Conservation (phyloP, 2,329 filamentous ascomycete species). For the Trichoderma breve region DNA sequence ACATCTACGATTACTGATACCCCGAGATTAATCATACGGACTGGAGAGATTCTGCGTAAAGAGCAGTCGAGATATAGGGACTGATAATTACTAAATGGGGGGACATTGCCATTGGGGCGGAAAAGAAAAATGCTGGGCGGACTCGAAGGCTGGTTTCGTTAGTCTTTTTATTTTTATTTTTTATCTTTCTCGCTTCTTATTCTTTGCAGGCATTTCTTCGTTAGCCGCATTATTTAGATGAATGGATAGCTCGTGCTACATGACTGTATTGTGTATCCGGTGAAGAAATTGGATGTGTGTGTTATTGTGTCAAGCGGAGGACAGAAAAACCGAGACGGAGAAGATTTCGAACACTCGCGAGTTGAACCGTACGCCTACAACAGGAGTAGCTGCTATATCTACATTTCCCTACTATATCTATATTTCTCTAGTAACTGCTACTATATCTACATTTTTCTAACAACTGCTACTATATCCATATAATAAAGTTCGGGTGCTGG, state of each 20-base stretch:
- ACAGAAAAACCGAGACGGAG: no score
- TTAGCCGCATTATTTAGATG: slow-evolving; percentile 3
- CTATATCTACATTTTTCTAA: no score
- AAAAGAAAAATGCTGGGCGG: not conserved
- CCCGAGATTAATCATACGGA: slow-evolving; percentile 3
- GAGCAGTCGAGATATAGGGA: not conserved
- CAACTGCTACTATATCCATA: no score
- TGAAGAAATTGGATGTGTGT: not conserved
- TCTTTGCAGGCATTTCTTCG: not conserved
- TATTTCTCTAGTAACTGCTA: no score
- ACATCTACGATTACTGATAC: slow-evolving; percentile 10
- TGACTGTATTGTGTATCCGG: not conserved
- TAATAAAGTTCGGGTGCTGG: no score
- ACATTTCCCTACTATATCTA: no score
- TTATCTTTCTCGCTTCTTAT: not conserved
- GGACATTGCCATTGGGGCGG: not conserved
- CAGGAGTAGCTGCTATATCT: no score
- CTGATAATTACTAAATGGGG: not conserved
- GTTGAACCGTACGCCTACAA: no score
- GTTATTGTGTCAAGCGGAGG: not conserved
- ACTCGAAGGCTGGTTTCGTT: not conserved
- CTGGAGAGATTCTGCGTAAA: not conserved
- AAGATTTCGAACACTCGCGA: no score
- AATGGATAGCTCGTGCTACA: slow-evolving; percentile 5
- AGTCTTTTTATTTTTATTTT: not conserved